Percentiles rank a stretch among this genome's conserved stretches.
phyloP scores from a whole-genome alignment of 106 monocot genomes.

The Dactylorhiza incarnata region DNA sequence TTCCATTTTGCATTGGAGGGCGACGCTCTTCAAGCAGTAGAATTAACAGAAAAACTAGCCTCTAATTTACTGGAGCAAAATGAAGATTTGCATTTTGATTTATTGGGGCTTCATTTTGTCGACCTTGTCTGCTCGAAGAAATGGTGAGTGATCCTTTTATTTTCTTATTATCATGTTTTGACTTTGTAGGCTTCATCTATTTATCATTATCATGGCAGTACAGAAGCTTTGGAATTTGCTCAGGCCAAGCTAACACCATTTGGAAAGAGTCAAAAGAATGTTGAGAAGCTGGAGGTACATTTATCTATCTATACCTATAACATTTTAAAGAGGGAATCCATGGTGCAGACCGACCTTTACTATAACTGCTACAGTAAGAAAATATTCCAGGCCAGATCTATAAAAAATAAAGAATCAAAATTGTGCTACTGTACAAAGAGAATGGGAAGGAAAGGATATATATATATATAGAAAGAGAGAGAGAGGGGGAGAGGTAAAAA shows the following conservation, averaged over 20 bases:
- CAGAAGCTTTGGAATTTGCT: conserved; percentile 96
- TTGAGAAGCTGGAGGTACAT: conserved; percentile 86
- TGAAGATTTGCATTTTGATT: conserved; percentile 87
- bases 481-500: too few species aligned
- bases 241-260: conserved; percentile 67
- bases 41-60: conserved; percentile 71
- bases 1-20: conserved; percentile 67
- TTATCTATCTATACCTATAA: not conserved
- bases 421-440: too few species aligned
- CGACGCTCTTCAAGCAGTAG: conserved; percentile 79
- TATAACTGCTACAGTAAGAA: too few species aligned
- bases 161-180: not conserved
- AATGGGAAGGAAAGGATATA: too few species aligned
- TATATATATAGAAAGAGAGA: too few species aligned
- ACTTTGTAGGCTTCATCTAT: not conserved
- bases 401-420: too few species aligned
- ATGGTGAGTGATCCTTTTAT: conserved; percentile 40
- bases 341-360: too few species aligned
- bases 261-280: conserved; percentile 67
- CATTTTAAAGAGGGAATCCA: too few species aligned
- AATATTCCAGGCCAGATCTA: too few species aligned
- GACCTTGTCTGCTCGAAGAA: conserved; percentile 59
- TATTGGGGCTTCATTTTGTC: conserved; percentile 92
- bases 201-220: conserved; percentile 42
- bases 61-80: conserved; percentile 74